Evolutionary conservation across 164 flowering plant species (phyloP).

Genomic region (Brasenia schreberi): DNA sequence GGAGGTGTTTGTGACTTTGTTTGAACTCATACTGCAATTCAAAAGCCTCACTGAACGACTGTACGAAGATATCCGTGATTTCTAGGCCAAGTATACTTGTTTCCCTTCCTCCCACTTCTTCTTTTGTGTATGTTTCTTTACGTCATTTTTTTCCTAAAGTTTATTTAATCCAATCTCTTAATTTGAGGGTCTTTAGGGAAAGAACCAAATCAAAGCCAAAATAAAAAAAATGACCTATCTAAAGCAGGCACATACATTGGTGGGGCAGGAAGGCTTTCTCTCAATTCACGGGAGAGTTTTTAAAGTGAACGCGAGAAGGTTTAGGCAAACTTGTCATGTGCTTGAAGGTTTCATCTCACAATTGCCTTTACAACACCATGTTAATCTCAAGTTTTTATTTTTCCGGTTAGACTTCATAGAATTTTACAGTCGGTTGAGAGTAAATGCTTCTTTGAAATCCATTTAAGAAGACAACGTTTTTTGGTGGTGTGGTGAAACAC

Average conservation of each 20-base stretch:
- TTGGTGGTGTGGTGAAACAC: no score
- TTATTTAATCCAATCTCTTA: neutral
- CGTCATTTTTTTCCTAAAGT: neutral
- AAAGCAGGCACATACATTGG: constrained; percentile 50
- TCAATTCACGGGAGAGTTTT: constrained; percentile 69
- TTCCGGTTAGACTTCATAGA: constrained; percentile 96
- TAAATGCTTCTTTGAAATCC: constrained; percentile 9
- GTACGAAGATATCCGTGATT: constrained; percentile 77
- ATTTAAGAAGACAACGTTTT: neutral
- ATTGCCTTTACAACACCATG: constrained; percentile 86
- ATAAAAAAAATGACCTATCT: constrained; percentile 19
- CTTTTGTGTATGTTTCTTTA: neutral
- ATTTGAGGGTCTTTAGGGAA: constrained; percentile 6
- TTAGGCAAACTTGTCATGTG: constrained; percentile 47
- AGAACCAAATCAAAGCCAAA: constrained; percentile 25
- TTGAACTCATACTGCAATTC: constrained; percentile 87
- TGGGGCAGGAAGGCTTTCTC: constrained; percentile 85
- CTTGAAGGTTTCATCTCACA: constrained; percentile 74
- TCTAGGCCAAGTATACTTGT: constrained; percentile 63
- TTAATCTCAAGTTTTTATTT: constrained; percentile 84
- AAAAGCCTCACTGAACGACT: constrained; percentile 80
- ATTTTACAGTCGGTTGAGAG: constrained; percentile 53
- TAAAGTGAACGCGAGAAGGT: constrained; percentile 54
- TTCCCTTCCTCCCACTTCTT: neutral
- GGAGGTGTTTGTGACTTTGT: constrained; percentile 62